A percentile compares a stretch with the other conserved stretches of the same genome.
These are phyloP conservation scores for Alisma plantagoaquatica DNA, from an alignment of 106 monocot species.

Conservation along the genomic window DNA sequence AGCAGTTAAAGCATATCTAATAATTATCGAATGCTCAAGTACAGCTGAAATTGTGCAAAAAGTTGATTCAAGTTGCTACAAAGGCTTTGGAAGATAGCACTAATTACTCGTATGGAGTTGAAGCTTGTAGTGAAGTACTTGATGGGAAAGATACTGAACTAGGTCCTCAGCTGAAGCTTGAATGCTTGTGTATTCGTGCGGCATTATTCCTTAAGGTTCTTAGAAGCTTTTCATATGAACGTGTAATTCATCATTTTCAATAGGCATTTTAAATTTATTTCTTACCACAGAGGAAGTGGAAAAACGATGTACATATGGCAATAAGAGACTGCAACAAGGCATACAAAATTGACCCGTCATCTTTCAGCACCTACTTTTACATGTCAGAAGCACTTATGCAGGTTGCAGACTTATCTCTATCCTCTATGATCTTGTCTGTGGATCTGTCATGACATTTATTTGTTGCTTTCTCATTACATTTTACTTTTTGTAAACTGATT, in stretches of 20 bases:
- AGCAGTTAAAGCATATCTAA: too few relatives aligned
- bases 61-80: constrained; percentile 48
- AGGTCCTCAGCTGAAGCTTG: constrained; percentile 40
- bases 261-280: constrained; percentile 15
- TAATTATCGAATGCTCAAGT: background rate
- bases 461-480: too few relatives aligned
- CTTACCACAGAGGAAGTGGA: constrained; percentile 87
- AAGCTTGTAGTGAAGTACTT: constrained; percentile 84
- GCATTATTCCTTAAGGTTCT: constrained; percentile 84
- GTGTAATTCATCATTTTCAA: background rate
- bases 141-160: constrained; percentile 53
- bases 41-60: constrained; percentile 50
- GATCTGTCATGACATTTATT: background rate
- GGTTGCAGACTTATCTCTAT: constrained; percentile 21
- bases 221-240: constrained; percentile 6
- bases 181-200: constrained; percentile 85
- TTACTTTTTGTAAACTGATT: too few relatives aligned
- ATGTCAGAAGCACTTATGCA: constrained; percentile 86
- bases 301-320: constrained; percentile 94
- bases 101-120: constrained; percentile 61
- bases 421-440: background rate
- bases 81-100: constrained; percentile 44
- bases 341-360: constrained; percentile 35
- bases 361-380: constrained; percentile 58
- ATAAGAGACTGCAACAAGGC: constrained; percentile 83